A percentile compares a stretch with the other conserved stretches of the same genome.
Evolutionary conservation across 495 filamentous ascomycete genomes (phyloP).

Genomic region (Corynascus novoguineensis): DNA sequence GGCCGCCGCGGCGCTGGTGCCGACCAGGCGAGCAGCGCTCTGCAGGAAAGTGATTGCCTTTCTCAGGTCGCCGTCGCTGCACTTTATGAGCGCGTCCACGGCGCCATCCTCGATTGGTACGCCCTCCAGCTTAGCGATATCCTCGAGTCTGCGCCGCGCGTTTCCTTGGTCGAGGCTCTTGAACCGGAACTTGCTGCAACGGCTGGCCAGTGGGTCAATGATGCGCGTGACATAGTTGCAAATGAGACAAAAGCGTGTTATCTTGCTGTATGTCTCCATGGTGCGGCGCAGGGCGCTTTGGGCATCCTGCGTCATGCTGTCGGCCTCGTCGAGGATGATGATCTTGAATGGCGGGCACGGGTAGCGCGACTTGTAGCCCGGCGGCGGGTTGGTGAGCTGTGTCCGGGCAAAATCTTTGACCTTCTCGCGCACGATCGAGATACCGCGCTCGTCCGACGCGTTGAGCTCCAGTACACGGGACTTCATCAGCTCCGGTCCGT

Average conservation of each 20-base stretch:
- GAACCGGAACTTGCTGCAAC: constrained; percentile 96
- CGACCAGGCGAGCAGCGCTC: constrained; percentile 76
- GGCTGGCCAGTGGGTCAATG: constrained; percentile 88
- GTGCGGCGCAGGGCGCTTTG: constrained; percentile 87
- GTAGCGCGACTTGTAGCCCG: constrained; percentile 64
- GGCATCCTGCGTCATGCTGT: constrained; percentile 98
- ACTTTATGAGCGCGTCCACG: constrained; percentile 74
- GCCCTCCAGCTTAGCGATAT: constrained; percentile 74
- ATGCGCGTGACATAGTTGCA: constrained; percentile 99
- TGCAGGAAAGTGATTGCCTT: constrained; percentile 96
- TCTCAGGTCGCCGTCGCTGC: constrained; percentile 88
- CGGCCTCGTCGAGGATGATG: constrained; percentile 94
- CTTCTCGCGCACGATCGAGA: constrained; percentile 94
- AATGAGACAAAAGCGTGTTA: constrained; percentile 94
- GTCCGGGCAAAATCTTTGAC: constrained; percentile 97
- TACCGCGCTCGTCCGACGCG: constrained; percentile 97
- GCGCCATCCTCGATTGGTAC: constrained; percentile 72
- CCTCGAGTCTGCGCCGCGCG: constrained; percentile 64
- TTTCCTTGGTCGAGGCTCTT: constrained; percentile 86
- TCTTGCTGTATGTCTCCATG: constrained; percentile 96
- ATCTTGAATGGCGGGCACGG: constrained; percentile 98
- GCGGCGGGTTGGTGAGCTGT: constrained; percentile 77
- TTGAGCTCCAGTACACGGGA: constrained; percentile 96
- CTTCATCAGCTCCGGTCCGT: constrained; percentile 89
- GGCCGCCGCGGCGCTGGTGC: constrained; percentile 40